Base-by-base conservation (phyloP, 148 eudicot species). In the Rhododendron kiyosumense region DNA sequence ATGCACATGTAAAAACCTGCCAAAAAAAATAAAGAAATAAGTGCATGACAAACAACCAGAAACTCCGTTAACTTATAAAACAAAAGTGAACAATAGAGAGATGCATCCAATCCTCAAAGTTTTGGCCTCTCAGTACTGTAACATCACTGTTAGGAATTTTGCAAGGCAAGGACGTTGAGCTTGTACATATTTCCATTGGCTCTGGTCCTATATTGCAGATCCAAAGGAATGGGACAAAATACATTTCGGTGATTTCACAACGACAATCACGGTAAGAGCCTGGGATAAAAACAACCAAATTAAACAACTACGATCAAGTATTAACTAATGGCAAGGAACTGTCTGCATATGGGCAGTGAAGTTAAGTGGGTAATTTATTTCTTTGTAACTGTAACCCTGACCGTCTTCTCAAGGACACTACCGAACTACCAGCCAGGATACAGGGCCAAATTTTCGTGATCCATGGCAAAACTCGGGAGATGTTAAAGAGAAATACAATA, bases 1-100 rank as follows among this genome's bases (percentile, higher is more conserved):
- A 94, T 24, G 96, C 93, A 88, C 96, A 92, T 71, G 91, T 94
- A 90, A 92, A 94, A 87, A 94, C 96, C 96, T 94, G 88, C 13
- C 32, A 46, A 59, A 32, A n/a, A 81, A 73, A 36, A 36, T n/a
- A 57, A 45, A 79, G 6, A 34, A 73, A 48, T 28, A 85, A 87
- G 71, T 46, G 28, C 63, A 86, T 79, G 46, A 38, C 32, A 41
- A 30, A 46, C 41, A 69, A 30, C 26, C 38, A 51, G 24, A 81
- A 30, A 26, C 13, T 81, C 20, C n/a, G 52, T 71, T 45, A 15
- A 59, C 8, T n/a, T 3, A 26, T n/a, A n/a, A 8, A 65, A 80
- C 28, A 88, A 41, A 79, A 71, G 43, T 48, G 38, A 28, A 84
- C 11, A 45, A 46, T 13, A 34, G 14, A 84, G 46, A 59, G 38